Conservation (phyloP, 148 eudicot species). For the Limonium bicolor region DNA sequence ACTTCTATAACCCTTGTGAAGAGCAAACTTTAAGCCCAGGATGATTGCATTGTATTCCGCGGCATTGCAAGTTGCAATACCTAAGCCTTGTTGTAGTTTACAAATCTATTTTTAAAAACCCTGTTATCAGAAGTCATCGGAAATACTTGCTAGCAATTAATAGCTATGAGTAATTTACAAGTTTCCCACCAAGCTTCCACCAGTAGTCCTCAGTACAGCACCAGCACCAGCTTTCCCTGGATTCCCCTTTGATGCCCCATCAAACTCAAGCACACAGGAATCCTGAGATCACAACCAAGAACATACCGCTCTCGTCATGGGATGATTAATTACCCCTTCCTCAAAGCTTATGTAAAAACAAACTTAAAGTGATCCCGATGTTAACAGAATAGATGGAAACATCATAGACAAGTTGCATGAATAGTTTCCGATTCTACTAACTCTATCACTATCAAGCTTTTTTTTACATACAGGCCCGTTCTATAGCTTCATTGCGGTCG, state of each 20-base stretch:
- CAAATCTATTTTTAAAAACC: too few relatives aligned
- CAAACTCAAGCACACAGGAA: constrained; percentile 75
- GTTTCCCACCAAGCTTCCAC: constrained; percentile 50
- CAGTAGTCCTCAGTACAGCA: constrained; percentile 49
- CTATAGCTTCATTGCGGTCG: too few relatives aligned
- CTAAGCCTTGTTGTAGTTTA: constrained; percentile 89
- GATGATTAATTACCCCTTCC: too few relatives aligned
- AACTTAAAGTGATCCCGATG: too few relatives aligned
- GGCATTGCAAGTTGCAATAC: constrained; percentile 57
- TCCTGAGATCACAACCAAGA: constrained; percentile 26
- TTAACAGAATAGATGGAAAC: too few relatives aligned
- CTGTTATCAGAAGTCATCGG: constrained; percentile 7
- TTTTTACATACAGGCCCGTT: too few relatives aligned
- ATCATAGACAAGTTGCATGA: too few relatives aligned
- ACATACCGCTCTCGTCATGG: background rate
- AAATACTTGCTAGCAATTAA: background rate
- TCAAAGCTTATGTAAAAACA: too few relatives aligned
- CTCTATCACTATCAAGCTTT: too few relatives aligned
- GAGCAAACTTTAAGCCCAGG: constrained; percentile 71
- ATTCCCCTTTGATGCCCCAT: constrained; percentile 96
- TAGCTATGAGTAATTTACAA: background rate
- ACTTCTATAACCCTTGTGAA: constrained; percentile 59
- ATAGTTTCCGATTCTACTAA: too few relatives aligned
- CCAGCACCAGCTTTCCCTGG: constrained; percentile 98
- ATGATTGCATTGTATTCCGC: constrained; percentile 87